Evolutionary conservation across 495 filamentous ascomycete species (phyloP), one percentile per base, ranked within the genome.

Genomic region (Hypoxylon perforatum): DNA sequence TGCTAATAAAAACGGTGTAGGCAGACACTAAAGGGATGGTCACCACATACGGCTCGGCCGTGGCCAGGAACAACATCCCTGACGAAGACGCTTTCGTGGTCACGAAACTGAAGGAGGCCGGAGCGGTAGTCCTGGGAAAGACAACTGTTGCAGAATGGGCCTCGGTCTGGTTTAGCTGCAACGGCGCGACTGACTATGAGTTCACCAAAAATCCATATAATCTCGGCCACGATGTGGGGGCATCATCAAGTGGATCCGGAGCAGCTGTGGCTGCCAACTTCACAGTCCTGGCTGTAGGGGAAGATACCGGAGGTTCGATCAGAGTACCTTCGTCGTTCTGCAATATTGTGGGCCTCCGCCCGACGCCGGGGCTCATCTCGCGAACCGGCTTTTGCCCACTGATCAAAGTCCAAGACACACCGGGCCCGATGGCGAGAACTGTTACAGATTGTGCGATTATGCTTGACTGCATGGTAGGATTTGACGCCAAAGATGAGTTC

Each of bases 61-160:
- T 68, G 6, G 65, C 65, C 4, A 64, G 50, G 14, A 12, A 55
- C 12, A 63, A 63, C 17, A 42, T 63, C 11, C 65, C 65, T n/a
- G 61, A 68, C 8, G 60, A 59, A 48, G 65, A 68, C 19, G 77
- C 75, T 12, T 69, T 84, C 19, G 54, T 68, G 4, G 82, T 76
- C 10, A 68, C 73, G 3, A 83, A 80, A 39, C 74, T 86, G 21
- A 75, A 83, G 53, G 75, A 76, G 11, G 75, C 72, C 11, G 77
- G 77, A 10, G 74, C 73, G 8, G 73, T 86, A 35, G 77, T 86
- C 30, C 70, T 86, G 14, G 77, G 77, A n/a, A 74, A 78, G 48
- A 67, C 72, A 0, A 61, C 56, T 8, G 46, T 61, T n/a, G 56
- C 63, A 28, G 63, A 66, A 56, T 66, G 63, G 63, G 56, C 56